Base-by-base conservation (phyloP, 495 filamentous ascomycete genomes). In the Annulohypoxylon maeteangense region DNA sequence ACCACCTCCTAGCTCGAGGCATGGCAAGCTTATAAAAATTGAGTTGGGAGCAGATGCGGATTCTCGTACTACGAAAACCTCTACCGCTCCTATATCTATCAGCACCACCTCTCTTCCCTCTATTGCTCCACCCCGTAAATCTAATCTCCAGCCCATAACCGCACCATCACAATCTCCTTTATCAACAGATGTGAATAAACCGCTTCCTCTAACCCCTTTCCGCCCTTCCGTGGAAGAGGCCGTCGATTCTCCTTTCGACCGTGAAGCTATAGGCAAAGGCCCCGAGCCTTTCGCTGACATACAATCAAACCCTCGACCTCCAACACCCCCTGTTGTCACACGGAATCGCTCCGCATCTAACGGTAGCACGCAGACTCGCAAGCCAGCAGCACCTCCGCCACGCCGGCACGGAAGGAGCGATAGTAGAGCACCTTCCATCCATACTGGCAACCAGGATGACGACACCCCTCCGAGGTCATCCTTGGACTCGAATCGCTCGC, bases 11-110 rank as follows among this genome's bases (percentile, higher is more conserved):
- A 89, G 80, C 71, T 89, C 84, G 42, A 86, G 90, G 61, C 90
- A 91, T 79, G 91, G 91, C 5, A 91, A 89, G 75, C 78, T 87
- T n/a, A 91, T 92, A 45, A 87, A 81, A 67, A 67, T 78, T 23
- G 80, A 76, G 62, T 68, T 76, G 23, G 76, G 76, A 22, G 54
- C 63, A 31, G 74, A 70, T 32, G 72, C 51, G 73, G 71, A 70
- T 51, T 72, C 54, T 63, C 70, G 53, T 59, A 27, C n/a, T 48
- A 44, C 56, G 7, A 68, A 56, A 61, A 16, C 63, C 58, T 62
- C 71, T 20, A 47, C 72, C 12, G 67, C 75, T 44, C 73, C 81
- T 11, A 58, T 62, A 22, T 68, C 67, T 54, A 59, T 58, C 22
- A 73, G 64, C 51, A 58, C 45, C 38, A 62, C 62, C 10, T 48